Base-by-base conservation (phyloP, 2,329 filamentous ascomycete genomes). In the Torrubiella hemipterigena region DNA sequence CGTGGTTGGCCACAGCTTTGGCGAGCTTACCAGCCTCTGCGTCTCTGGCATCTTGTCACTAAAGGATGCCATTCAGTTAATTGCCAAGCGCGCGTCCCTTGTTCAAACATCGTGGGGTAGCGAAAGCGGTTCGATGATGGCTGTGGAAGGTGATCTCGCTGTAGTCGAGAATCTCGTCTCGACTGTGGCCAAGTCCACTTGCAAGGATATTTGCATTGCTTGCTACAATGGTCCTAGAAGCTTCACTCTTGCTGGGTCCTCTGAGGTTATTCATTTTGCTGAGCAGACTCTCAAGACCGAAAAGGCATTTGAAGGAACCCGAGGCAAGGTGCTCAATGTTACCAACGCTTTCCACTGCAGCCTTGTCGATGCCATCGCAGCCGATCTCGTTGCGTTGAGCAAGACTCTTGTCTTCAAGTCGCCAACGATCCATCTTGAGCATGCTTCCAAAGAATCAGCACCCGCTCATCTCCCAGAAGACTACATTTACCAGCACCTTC, bases 1-100 rank as follows among this genome's bases (percentile, higher is more conserved):
- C 6, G 69, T 75, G 2, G 49, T 74, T 11, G 71, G 71, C 13
- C 71, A 74, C 51, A 81, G 76, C 42, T 58, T 85, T 17, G 80
- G 80, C 32, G 79, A 85, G 51, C 84, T 83, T 44, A 77, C 80
- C 22, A 79, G 80, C 24, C 67, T 85, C 9, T 67, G 81, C 44
- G 65, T 76, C 24, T 76, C 80, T 32, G 80, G 78, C 30, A 77
- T 84, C 12, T 59, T 84, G 18, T 81, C 77, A 13, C 74, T 71
- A 14, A 72, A 71, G 42, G 80, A 85, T 48, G 73, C 79, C 46
- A 69, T 89, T 33, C 77, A 76, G 40, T 63, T 87, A 2, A 78
- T 86, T 14, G 81, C 81, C 23, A 52, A 61, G 32, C 70, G 82
- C 39, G 80, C 81, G 12, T 59, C 69, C 46, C 60, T 84, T 12